phyloP scores from a whole-genome alignment of 1,284 basidiomycete genomes.

The Moesziomyces globuligerus region DNA sequence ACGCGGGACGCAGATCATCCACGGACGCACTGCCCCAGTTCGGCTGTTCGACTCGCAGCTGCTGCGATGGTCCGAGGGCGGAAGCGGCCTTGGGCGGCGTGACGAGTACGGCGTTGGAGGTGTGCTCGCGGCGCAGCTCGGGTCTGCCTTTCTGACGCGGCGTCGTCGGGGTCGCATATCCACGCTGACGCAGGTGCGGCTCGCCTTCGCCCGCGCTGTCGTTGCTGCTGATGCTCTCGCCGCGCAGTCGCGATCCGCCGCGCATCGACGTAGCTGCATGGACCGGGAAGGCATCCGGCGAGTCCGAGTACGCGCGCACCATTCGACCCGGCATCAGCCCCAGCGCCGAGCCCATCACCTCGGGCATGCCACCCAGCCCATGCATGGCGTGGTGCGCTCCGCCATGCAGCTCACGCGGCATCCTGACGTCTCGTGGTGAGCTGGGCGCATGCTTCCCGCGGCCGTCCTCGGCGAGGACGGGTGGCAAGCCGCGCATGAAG shows the following conservation, averaged over 20 bases:
- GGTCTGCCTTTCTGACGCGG: conserved; percentile 22
- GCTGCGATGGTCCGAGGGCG: not conserved
- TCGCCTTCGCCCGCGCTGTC: conserved; percentile 4
- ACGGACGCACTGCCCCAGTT: not conserved
- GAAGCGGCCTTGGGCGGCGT: conserved; percentile 15
- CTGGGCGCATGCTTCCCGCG: conserved; percentile 6
- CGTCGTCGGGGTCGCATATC: conserved; percentile 17
- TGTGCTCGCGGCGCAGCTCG: conserved; percentile 32
- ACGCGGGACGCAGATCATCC: not conserved
- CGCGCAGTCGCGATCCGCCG: conserved; percentile 13
- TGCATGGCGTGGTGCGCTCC: not conserved
- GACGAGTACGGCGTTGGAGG: conserved; percentile 27
- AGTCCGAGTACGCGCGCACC: conserved; percentile 35
- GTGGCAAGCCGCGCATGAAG: conserved; percentile 26
- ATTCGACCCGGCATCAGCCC: conserved; percentile 35
- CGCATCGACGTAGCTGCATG: conserved; percentile 1
- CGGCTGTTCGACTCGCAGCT: not conserved
- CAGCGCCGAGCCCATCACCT: conserved; percentile 21
- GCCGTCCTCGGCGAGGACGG: conserved; percentile 3
- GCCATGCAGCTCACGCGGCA: conserved; percentile 11
- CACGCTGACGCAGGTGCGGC: not conserved
- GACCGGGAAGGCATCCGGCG: conserved; percentile 1
- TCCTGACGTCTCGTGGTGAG: conserved; percentile 15
- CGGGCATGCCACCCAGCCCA: not conserved
- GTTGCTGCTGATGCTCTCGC: conserved; percentile 31